Percentiles rank a stretch among this genome's conserved stretches.
Conservation (phyloP, 139 green algal species). For the Choricystis sp. region DNA sequence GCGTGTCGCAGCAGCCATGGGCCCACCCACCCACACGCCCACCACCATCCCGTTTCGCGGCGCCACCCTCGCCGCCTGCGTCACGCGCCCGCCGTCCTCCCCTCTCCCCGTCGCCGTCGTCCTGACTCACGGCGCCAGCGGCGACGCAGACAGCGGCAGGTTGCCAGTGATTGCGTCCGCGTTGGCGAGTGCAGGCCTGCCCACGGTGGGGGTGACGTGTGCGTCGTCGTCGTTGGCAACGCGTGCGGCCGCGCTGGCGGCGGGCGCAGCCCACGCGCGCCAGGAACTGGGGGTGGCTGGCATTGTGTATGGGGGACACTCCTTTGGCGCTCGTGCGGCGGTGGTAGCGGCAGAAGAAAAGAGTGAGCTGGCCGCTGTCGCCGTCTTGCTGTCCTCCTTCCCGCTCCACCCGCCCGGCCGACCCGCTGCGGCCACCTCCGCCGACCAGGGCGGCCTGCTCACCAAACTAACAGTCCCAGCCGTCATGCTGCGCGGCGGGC, state of each 20-base stretch:
- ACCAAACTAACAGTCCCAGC: constrained; percentile 15
- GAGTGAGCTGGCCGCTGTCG: too few relatives aligned
- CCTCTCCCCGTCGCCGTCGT: constrained; percentile 7
- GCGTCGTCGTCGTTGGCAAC: background rate
- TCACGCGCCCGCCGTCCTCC: too few relatives aligned
- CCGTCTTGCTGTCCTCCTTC: constrained; percentile 27
- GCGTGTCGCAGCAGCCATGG: background rate
- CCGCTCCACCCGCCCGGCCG: constrained; percentile 33
- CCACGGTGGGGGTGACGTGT: constrained; percentile 20
- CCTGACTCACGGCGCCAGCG: constrained; percentile 24
- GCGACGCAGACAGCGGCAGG: constrained; percentile 13
- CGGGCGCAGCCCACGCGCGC: too few relatives aligned
- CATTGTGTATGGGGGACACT: constrained; percentile 3
- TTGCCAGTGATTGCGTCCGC: constrained; percentile 7
- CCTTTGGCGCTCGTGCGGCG: background rate
- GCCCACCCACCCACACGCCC: too few relatives aligned
- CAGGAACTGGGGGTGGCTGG: too few relatives aligned
- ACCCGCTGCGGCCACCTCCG: background rate
- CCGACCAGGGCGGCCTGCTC: constrained; percentile 6
- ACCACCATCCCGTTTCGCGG: background rate
- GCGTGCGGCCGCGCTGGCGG: background rate
- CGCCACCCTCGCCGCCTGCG: background rate
- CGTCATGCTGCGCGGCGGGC: constrained; percentile 29
- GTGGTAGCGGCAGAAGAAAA: too few relatives aligned
- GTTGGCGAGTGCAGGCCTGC: constrained; percentile 6